Conservation (phyloP, 1,139 yeast genomes). For the Hansenula lynferdii region DNA sequence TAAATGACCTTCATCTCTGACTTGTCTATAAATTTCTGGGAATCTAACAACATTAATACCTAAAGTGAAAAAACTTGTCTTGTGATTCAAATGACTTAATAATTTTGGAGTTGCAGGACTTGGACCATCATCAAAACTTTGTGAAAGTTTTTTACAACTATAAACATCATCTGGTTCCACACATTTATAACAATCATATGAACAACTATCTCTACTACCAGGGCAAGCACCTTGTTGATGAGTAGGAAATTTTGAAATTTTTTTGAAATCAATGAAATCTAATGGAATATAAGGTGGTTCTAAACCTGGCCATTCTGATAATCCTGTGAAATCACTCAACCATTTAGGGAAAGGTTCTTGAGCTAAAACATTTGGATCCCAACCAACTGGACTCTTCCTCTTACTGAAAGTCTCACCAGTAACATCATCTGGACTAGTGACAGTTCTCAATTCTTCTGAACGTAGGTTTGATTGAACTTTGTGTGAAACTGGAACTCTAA, state of each 20-base stretch:
- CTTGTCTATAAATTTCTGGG: slow-evolving; percentile 65
- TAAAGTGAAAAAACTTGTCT: slow-evolving; percentile 77
- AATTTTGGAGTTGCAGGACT: slow-evolving; percentile 62
- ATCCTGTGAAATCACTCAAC: slow-evolving; percentile 71
- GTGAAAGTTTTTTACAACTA: slow-evolving; percentile 71
- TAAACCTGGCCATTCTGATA: slow-evolving; percentile 75
- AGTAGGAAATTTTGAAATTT: slow-evolving; percentile 42
- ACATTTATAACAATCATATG: slow-evolving; percentile 85
- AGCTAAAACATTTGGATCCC: slow-evolving; percentile 20
- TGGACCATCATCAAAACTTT: slow-evolving; percentile 96
- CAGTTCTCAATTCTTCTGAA: not conserved
- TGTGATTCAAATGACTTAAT: slow-evolving; percentile 44
- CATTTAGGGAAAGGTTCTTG: slow-evolving; percentile 67
- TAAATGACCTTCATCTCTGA: slow-evolving; percentile 63
- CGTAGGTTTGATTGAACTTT: slow-evolving; percentile 2
- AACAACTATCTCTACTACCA: slow-evolving; percentile 50
- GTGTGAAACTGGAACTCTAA: slow-evolving; percentile 2
- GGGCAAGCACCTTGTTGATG: slow-evolving; percentile 63
- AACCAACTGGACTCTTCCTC: slow-evolving; percentile 20
- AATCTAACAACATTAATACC: slow-evolving; percentile 74
- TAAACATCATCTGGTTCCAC: slow-evolving; percentile 71
- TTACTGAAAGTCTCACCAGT: not conserved
- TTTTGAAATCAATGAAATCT: slow-evolving; percentile 56
- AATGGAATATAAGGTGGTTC: slow-evolving; percentile 86
- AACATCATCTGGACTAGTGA: not conserved